Percentiles rank a stretch among this genome's conserved stretches.
phyloP scores from a whole-genome alignment of 352 stramenopile genomes.

The Globisporangium heterothallicum region DNA sequence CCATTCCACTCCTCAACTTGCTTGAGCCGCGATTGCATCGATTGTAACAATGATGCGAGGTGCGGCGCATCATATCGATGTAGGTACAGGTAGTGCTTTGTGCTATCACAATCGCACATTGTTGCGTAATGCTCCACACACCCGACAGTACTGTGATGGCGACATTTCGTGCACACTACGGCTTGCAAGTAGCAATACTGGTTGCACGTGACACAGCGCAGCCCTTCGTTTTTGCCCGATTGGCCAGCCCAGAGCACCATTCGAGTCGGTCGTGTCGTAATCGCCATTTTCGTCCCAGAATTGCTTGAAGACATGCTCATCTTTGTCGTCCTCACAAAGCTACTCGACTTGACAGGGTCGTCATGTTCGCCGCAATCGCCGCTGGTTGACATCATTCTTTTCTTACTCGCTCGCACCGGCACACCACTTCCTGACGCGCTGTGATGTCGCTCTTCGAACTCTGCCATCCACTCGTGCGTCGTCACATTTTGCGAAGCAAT shows the following conservation, averaged over 20 bases:
- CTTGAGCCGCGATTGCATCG: conserved; percentile 27
- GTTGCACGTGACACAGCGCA: conserved; percentile 71
- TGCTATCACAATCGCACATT: conserved; percentile 73
- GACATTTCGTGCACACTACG: conserved; percentile 72
- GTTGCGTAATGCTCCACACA: conserved; percentile 65
- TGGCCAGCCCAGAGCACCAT: conserved; percentile 83
- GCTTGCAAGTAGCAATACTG: conserved; percentile 86
- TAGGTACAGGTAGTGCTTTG: conserved; percentile 54
- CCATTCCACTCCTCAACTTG: conserved; percentile 36
- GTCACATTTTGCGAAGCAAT: conserved; percentile 25
- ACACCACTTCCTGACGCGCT: not conserved
- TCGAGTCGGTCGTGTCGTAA: conserved; percentile 38
- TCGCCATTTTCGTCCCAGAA: conserved; percentile 23
- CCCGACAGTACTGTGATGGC: conserved; percentile 51
- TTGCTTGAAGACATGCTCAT: conserved; percentile 17
- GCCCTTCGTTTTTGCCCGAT: conserved; percentile 65
- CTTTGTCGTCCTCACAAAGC: conserved; percentile 11
- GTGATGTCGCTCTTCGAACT: conserved; percentile 33
- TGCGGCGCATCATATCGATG: conserved; percentile 42
- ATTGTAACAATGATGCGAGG: conserved; percentile 30
- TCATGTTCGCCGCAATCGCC: conserved; percentile 22
- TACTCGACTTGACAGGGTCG: conserved; percentile 14
- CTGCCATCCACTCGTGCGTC: conserved; percentile 48
- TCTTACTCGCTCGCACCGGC: conserved; percentile 11
- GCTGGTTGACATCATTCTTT: conserved; percentile 14